Conservation (phyloP, 106 monocot genomes). For the Acorus gramineus region DNA sequence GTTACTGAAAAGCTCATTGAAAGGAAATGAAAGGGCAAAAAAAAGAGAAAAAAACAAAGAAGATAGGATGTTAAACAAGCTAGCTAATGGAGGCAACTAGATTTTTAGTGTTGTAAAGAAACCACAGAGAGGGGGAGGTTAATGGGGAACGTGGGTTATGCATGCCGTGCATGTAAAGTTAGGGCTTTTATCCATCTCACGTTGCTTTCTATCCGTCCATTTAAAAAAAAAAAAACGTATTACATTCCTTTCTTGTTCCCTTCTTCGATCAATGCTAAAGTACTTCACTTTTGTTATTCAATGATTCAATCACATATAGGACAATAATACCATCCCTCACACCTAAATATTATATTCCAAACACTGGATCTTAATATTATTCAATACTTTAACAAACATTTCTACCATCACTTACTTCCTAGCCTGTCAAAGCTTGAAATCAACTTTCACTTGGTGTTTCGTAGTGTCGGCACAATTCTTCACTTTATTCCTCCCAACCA, state of each 20-base stretch:
- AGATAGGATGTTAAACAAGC: too few relatives aligned
- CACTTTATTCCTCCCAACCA: conserved; percentile 37
- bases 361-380: too few relatives aligned
- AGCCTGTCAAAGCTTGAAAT: too few relatives aligned
- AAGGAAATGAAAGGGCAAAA: conserved; percentile 42
- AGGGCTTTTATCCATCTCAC: conserved; percentile 1
- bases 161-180: conserved; percentile 53
- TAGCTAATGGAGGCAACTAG: conserved; percentile 14
- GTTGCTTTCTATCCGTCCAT: conserved; percentile 5
- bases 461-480: conserved; percentile 29
- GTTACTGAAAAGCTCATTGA: conserved; percentile 54
- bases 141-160: conserved; percentile 20
- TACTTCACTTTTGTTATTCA: conserved; percentile 22
- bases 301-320: conserved; percentile 2
- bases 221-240: conserved; percentile 2
- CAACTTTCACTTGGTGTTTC: conserved; percentile 1
- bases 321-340: too few relatives aligned
- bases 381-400: too few relatives aligned
- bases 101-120: background rate
- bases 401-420: too few relatives aligned
- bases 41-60: too few relatives aligned
- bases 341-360: too few relatives aligned
- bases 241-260: conserved; percentile 26
- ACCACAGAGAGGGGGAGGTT: conserved; percentile 5
- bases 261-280: conserved; percentile 7